A percentile compares a stretch with the other conserved stretches of the same genome.
These are phyloP conservation scores for Erodium chrysanthum DNA, from an alignment of 441 rosid species.

Conservation along the genomic window DNA sequence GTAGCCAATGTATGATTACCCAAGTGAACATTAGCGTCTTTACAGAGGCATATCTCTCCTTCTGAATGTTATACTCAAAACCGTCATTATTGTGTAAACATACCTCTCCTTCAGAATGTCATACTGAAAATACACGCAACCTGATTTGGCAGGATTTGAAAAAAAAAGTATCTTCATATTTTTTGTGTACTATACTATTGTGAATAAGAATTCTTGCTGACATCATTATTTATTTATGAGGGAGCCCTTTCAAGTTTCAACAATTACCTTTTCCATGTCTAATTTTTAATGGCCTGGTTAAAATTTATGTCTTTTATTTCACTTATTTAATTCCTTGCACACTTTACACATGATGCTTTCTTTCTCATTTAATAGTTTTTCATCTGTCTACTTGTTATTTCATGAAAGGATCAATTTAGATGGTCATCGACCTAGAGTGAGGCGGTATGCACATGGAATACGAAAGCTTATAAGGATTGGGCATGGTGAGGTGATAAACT, in stretches of 20 bases:
- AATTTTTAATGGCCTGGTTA: conserved; percentile 7
- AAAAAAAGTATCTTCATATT: background rate
- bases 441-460: conserved; percentile 79
- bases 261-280: background rate
- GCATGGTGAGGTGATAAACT: conserved; percentile 51
- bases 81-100: background rate
- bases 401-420: conserved; percentile 66
- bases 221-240: background rate
- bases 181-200: background rate
- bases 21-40: background rate
- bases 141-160: conserved; percentile 1
- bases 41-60: background rate
- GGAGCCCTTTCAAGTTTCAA: background rate
- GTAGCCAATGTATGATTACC: background rate
- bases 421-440: conserved; percentile 81
- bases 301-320: background rate
- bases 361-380: background rate
- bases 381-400: conserved; percentile 13
- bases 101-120: too few species aligned
- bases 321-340: conserved; percentile 6
- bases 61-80: too few species aligned
- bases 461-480: conserved; percentile 78
- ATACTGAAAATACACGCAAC: background rate
- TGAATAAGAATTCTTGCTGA: background rate
- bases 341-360: conserved; percentile 4